Evolutionary conservation across 139 green algal species (phyloP), one percentile per base, ranked within the genome.

Genomic region (Picochlorum sp.): DNA sequence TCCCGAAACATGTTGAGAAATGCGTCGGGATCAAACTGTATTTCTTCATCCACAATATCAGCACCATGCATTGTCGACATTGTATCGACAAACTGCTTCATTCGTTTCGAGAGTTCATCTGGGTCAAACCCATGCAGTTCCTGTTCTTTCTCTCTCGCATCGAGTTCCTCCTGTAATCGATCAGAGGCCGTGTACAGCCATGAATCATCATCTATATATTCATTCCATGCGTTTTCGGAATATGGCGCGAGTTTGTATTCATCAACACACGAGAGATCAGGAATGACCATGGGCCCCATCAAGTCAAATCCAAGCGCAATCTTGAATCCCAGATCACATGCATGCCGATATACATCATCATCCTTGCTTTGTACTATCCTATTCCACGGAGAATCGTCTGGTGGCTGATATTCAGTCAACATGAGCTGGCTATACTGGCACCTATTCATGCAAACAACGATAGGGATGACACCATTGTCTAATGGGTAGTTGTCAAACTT

Each of bases 381-480:
- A 26, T 20, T 54, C 18, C 18, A 49, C 1, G 67, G 51, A 49
- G 62, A 78, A 8, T 68, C 61, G 0, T 65, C 50, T 1, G 84
- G 81, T 5, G 82, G 56, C 2, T 62, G 64, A 59, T 81, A 91
- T 21, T 74, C 72, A 66, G 87, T 80, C 68, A 83, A 68, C 52
- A 62, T 65, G 64, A 93, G 71, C 74, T 94, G 85, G 0, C 85
- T 80, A 44, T 85, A 90, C 61, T 83, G 59, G 58, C 74, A 85
- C 44, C 80, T 68, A 68, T 62, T 84, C 61, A 90, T 69, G 13
- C 46, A 62, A n/a, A 82, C 61, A 15, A 57, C 28, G 3, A 18
- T 30, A 4, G 26, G 59, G 47, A 80, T 54, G 41, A 75, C 56
- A 41, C 34, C 34, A 56, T 83, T 68, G 56, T 74, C 49, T 3